A percentile compares a stretch with the other conserved stretches of the same genome.
These are phyloP conservation scores for Incumbomyces lentus DNA, from an alignment of 2,329 filamentous ascomycete species.

Conservation along the genomic window DNA sequence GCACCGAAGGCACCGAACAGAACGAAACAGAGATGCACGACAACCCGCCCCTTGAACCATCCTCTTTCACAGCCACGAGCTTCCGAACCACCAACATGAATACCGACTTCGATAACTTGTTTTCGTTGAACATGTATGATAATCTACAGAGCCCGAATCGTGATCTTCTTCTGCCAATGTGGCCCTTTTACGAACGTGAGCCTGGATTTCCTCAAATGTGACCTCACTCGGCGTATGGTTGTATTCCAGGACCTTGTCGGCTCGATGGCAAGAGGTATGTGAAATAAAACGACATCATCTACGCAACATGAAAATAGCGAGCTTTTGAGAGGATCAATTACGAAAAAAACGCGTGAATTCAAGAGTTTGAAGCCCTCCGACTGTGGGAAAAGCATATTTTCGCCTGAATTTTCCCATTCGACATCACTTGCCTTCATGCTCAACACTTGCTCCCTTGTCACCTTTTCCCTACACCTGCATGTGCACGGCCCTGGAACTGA, in stretches of 20 bases:
- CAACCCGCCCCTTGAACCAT: neutral
- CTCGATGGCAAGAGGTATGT: neutral
- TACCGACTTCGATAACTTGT: neutral
- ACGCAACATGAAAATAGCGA: neutral
- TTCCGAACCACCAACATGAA: neutral
- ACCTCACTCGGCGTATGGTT: neutral
- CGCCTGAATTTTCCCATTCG: too few species aligned
- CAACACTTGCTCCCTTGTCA: too few species aligned
- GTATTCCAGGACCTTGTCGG: neutral
- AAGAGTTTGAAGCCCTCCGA: too few species aligned
- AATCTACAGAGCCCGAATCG: neutral
- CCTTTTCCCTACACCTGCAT: too few species aligned
- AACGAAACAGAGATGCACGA: neutral
- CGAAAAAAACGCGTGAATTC: neutral
- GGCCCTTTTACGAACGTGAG: neutral
- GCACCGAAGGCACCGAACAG: neutral
- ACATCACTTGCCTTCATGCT: too few species aligned
- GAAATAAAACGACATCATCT: neutral
- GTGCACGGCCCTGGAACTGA: slow-evolving; percentile 10
- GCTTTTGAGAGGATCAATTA: neutral
- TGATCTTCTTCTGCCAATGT: neutral
- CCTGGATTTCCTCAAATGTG: neutral
- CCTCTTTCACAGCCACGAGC: neutral
- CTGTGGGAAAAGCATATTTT: too few species aligned
- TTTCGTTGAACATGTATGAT: neutral